phyloP scores from a whole-genome alignment of 768 basidiomycete species.

The Pisolithus orientalis region DNA sequence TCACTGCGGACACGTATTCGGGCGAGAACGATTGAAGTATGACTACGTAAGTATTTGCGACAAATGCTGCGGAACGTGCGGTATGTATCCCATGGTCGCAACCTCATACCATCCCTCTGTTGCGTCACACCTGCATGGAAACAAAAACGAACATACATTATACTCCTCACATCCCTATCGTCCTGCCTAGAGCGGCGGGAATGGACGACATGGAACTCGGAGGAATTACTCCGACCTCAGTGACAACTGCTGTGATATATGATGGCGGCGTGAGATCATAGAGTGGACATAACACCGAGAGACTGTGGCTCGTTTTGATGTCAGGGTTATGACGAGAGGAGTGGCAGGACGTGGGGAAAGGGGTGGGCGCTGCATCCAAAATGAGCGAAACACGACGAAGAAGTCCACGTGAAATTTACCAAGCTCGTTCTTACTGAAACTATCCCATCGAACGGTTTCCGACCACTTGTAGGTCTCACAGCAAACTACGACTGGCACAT shows the following conservation, averaged over 20 bases:
- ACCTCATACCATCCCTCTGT: neutral
- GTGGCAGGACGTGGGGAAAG: constrained; percentile 13
- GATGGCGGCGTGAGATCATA: constrained; percentile 93
- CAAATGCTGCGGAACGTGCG: no score
- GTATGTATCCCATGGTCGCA: no score
- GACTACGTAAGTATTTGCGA: no score
- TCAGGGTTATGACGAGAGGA: constrained; percentile 13
- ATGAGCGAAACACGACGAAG: neutral
- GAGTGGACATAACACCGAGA: constrained; percentile 79
- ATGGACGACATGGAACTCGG: constrained; percentile 86
- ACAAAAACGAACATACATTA: constrained; percentile 2
- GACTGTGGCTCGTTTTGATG: constrained; percentile 36
- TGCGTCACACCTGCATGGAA: neutral
- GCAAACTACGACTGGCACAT: constrained; percentile 91
- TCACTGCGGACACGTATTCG: no score
- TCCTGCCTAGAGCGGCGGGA: constrained; percentile 52
- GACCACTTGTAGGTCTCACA: constrained; percentile 99
- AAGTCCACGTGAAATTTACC: constrained; percentile 41
- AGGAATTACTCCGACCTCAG: constrained; percentile 93
- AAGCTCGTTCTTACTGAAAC: constrained; percentile 93
- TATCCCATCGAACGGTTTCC: constrained; percentile 87
- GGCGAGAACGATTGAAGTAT: no score
- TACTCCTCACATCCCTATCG: constrained; percentile 18
- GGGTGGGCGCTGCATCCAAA: constrained; percentile 21
- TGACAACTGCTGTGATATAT: constrained; percentile 92